Evolutionary conservation across 805 yeast species (phyloP).

Genomic region (Nakazawaea populi): DNA sequence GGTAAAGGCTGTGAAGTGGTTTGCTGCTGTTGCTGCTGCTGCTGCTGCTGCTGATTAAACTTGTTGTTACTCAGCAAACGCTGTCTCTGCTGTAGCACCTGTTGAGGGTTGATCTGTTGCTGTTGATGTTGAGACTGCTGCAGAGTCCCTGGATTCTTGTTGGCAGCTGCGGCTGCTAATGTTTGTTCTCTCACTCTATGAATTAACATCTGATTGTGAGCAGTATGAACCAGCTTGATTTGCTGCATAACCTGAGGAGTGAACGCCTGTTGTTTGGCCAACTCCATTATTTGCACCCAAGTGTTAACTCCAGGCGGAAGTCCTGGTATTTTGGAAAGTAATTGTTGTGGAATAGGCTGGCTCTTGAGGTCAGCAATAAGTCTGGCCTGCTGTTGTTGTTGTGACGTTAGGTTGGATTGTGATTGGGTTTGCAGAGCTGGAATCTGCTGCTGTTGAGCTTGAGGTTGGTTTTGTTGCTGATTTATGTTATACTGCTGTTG

Average conservation of each 20-base stretch:
- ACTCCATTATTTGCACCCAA: slow-evolving; percentile 73
- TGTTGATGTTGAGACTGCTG: slow-evolving; percentile 22
- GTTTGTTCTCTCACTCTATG: slow-evolving; percentile 30
- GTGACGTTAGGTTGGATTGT: slow-evolving; percentile 10
- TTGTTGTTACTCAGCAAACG: slow-evolving; percentile 7
- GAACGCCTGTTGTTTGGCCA: slow-evolving; percentile 50
- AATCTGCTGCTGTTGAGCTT: slow-evolving; percentile 3
- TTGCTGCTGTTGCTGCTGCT: slow-evolving; percentile 11
- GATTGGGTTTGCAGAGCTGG: slow-evolving; percentile 2
- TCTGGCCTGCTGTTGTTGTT: slow-evolving; percentile 12
- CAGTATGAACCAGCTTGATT: slow-evolving; percentile 61
- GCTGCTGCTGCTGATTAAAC: slow-evolving; percentile 10
- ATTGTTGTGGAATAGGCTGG: slow-evolving; percentile 65
- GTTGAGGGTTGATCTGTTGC: slow-evolving; percentile 15
- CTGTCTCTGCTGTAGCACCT: slow-evolving; percentile 6
- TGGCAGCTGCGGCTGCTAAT: slow-evolving; percentile 14
- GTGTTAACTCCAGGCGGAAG: slow-evolving; percentile 75
- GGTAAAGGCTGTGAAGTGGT: neutral
- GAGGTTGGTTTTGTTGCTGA: slow-evolving; percentile 2
- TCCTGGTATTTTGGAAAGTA: slow-evolving; percentile 63
- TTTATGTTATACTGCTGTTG: slow-evolving; percentile 11
- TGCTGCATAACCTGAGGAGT: slow-evolving; percentile 52
- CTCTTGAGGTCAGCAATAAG: slow-evolving; percentile 42
- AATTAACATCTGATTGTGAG: slow-evolving; percentile 53
- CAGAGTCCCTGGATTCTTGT: slow-evolving; percentile 13